These are phyloP conservation scores for Populus davidiana DNA, from an alignment of 345 rosid genomes.

Conservation along the genomic window DNA sequence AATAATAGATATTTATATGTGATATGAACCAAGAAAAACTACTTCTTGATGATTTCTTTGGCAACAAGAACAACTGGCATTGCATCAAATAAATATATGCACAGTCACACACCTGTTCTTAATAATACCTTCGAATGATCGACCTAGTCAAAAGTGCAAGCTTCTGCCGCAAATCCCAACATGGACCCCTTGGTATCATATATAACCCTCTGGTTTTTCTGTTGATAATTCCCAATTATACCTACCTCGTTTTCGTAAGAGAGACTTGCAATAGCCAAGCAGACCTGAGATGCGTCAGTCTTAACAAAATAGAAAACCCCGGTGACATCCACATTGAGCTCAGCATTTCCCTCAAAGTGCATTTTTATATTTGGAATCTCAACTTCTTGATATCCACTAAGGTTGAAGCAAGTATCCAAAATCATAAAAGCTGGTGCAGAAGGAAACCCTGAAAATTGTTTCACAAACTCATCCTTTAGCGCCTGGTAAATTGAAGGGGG, in stretches of 20 bases:
- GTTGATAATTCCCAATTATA: constrained; percentile 79
- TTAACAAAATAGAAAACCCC: constrained; percentile 78
- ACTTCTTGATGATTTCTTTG: constrained; percentile 5
- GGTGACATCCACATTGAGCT: constrained; percentile 54
- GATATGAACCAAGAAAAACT: neutral
- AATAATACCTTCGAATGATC: neutral
- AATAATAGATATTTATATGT: neutral
- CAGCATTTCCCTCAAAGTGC: constrained; percentile 55
- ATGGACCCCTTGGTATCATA: constrained; percentile 65
- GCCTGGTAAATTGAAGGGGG: constrained; percentile 75
- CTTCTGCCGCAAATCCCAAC: constrained; percentile 73
- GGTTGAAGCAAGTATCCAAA: constrained; percentile 83
- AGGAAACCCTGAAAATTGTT: constrained; percentile 63
- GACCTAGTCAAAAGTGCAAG: constrained; percentile 54
- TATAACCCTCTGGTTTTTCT: constrained; percentile 76
- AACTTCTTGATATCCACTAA: constrained; percentile 61
- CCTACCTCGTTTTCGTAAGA: constrained; percentile 58
- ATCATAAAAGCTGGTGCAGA: constrained; percentile 66
- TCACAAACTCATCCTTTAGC: constrained; percentile 62
- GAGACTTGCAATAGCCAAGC: constrained; percentile 86
- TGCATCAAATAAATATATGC: constrained; percentile 15
- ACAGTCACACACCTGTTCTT: constrained; percentile 3
- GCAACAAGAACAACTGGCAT: constrained; percentile 17
- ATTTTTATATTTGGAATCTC: constrained; percentile 60
- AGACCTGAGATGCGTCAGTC: constrained; percentile 70